These are phyloP conservation scores for Schizopora paradoxa DNA, from an alignment of 1,284 basidiomycete species.

Conservation along the genomic window DNA sequence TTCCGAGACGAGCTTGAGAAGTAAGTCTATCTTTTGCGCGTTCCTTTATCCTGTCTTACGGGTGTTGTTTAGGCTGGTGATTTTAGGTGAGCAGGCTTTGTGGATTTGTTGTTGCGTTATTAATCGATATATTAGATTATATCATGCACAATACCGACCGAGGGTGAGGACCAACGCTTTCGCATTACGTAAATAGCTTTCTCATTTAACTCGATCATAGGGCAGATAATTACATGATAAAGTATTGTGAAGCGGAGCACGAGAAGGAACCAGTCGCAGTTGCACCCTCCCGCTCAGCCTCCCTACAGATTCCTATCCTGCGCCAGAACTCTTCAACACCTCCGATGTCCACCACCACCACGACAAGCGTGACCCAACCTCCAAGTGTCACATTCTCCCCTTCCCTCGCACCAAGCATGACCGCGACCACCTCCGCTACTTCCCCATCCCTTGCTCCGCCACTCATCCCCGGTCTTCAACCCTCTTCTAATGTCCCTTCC, in stretches of 20 bases:
- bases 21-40: slow-evolving; percentile 33
- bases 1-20: slow-evolving; percentile 88
- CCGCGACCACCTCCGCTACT: slow-evolving; percentile 1
- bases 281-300: slow-evolving; percentile 63
- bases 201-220: no score
- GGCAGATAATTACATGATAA: slow-evolving; percentile 87
- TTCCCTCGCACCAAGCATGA: not conserved
- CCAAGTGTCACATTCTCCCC: not conserved
- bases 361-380: slow-evolving; percentile 28
- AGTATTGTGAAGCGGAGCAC: slow-evolving; percentile 73
- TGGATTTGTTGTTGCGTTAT: slow-evolving; percentile 2
- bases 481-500: slow-evolving; percentile 21
- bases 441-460: not conserved
- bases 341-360: slow-evolving; percentile 31
- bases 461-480: slow-evolving; percentile 14
- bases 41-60: slow-evolving; percentile 8
- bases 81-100: slow-evolving; percentile 51
- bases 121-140: slow-evolving; percentile 49
- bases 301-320: slow-evolving; percentile 64
- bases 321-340: slow-evolving; percentile 49
- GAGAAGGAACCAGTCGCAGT: slow-evolving; percentile 71
- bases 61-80: slow-evolving; percentile 55
- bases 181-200: no score
- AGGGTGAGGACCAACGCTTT: no score
- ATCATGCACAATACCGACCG: slow-evolving; percentile 87